phyloP scores from a whole-genome alignment of 208 protist species.

The Trypanosoma vivax region DNA sequence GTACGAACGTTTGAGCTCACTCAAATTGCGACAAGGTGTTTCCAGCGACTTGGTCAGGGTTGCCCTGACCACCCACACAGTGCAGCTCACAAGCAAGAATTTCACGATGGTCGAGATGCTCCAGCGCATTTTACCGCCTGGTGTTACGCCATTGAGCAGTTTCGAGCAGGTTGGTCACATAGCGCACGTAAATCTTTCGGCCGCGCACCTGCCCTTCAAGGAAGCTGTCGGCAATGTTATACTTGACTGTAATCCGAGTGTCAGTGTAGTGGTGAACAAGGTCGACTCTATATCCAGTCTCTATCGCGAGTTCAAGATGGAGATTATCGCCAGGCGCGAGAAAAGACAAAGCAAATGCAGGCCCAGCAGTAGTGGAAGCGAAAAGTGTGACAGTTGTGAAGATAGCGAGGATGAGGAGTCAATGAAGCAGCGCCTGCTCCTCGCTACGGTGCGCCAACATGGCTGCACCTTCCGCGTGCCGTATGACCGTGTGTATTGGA shows the following conservation, averaged over 20 bases:
- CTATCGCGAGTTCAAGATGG: constrained; percentile 96
- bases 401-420: constrained; percentile 12
- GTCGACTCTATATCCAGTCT: constrained; percentile 90
- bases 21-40: not conserved
- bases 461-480: constrained; percentile 92
- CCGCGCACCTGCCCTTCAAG: constrained; percentile 87
- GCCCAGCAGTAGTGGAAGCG: not conserved
- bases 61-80: constrained; percentile 23
- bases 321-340: constrained; percentile 90
- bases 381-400: not conserved
- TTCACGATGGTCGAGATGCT: constrained; percentile 86
- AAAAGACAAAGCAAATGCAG: constrained; percentile 4
- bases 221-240: constrained; percentile 93
- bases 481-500: constrained; percentile 98
- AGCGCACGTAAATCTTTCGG: constrained; percentile 95
- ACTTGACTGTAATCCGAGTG: constrained; percentile 90
- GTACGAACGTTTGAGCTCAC: constrained; percentile 6
- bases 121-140: constrained; percentile 29
- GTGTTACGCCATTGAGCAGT: constrained; percentile 34
- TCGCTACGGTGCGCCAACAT: constrained; percentile 87
- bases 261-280: constrained; percentile 97
- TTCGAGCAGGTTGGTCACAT: constrained; percentile 94
- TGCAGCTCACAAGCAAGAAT: constrained; percentile 56
- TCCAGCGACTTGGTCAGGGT: constrained; percentile 7
- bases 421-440: constrained; percentile 35